Conservation (phyloP, 495 filamentous ascomycete genomes). For the Trichoderma virens region DNA sequence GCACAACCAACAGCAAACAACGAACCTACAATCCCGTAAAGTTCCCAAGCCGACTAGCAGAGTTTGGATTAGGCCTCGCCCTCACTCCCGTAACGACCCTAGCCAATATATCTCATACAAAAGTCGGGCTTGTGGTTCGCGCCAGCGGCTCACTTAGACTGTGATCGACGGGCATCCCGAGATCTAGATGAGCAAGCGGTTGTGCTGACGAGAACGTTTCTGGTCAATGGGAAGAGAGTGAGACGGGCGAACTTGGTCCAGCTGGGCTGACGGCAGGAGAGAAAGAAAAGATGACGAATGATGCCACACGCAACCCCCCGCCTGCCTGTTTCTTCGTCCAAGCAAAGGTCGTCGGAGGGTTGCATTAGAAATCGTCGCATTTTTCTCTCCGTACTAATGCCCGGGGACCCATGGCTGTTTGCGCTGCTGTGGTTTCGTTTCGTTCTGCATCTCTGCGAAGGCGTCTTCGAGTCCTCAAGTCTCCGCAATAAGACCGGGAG, state of each 20-base stretch:
- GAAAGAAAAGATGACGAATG: not conserved
- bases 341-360: not conserved
- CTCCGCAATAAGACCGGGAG: slow-evolving; percentile 2
- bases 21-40: not conserved
- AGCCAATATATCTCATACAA: not conserved
- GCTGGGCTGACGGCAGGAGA: not conserved
- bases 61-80: not conserved
- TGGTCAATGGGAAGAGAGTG: not conserved
- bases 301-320: slow-evolving; percentile 2
- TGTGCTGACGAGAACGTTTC: not conserved
- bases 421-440: not conserved
- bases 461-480: too few relatives aligned
- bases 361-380: not conserved
- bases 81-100: not conserved
- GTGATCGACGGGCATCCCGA: slow-evolving; percentile 5
- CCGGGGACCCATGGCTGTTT: not conserved
- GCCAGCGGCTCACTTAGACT: not conserved
- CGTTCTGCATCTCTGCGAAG: not conserved
- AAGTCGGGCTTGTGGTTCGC: not conserved
- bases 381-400: not conserved
- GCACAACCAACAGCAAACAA: not conserved
- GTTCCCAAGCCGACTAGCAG: not conserved
- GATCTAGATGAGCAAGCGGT: slow-evolving; percentile 5
- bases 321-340: not conserved
- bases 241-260: not conserved